A percentile compares a stretch with the other conserved stretches of the same genome.
Conservation (phyloP, 768 basidiomycete species). For the Suillus variegatus region DNA sequence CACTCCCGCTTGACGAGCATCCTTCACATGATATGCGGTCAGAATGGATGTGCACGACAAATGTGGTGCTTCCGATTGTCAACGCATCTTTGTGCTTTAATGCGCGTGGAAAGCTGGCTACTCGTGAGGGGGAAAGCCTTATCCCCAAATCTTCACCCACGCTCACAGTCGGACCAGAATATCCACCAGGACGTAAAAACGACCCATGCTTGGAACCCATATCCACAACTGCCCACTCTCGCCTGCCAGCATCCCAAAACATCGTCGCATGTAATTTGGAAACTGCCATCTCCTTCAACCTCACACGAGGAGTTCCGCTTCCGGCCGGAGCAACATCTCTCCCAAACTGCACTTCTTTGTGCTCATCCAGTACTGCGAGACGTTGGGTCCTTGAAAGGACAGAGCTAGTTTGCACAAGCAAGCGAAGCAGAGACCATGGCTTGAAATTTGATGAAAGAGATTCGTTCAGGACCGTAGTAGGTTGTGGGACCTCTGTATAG, state of each 20-base stretch:
- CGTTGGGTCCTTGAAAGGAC: conserved; percentile 52
- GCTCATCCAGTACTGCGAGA: conserved; percentile 65
- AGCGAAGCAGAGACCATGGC: conserved; percentile 32
- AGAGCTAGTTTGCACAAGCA: conserved; percentile 35
- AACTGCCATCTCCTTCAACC: conserved; percentile 83
- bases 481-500: conserved; percentile 19
- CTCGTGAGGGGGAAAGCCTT: conserved; percentile 64
- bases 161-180: conserved; percentile 21
- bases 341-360: conserved; percentile 71
- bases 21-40: conserved; percentile 60
- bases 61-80: conserved; percentile 70
- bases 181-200: conserved; percentile 43
- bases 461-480: conserved; percentile 10
- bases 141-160: conserved; percentile 30
- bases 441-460: conserved; percentile 24
- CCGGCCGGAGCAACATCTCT: conserved; percentile 60
- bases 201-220: conserved; percentile 89
- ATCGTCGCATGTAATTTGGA: conserved; percentile 79
- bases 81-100: conserved; percentile 66
- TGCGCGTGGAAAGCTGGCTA: conserved; percentile 67
- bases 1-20: conserved; percentile 52
- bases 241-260: conserved; percentile 63
- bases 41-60: conserved; percentile 69
- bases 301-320: conserved; percentile 58
- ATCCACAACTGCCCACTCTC: conserved; percentile 76